A percentile compares a stretch with the other conserved stretches of the same genome.
These are phyloP conservation scores for Ammopiptanthus mongolicus DNA, from an alignment of 306 rosid genomes.

Conservation along the genomic window DNA sequence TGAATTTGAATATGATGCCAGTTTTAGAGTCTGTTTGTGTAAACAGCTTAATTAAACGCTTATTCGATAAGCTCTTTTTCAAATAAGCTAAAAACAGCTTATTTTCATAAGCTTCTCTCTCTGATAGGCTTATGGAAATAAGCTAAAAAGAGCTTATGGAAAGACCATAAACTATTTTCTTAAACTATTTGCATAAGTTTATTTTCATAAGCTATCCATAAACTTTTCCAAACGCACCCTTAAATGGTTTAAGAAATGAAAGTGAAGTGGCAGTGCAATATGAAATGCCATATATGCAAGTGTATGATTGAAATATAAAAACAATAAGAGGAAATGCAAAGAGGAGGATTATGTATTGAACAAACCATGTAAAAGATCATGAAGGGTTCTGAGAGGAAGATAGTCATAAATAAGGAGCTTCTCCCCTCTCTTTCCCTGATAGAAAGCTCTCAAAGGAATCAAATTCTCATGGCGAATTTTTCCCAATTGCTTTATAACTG, in stretches of 20 bases:
- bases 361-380: constrained; percentile 91
- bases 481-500: constrained; percentile 78
- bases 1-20: neutral
- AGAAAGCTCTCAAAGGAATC: constrained; percentile 95
- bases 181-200: too few species aligned
- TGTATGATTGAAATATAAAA: neutral
- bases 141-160: too few species aligned
- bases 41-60: too few species aligned
- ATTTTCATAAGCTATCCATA: too few species aligned
- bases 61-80: too few species aligned
- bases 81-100: too few species aligned
- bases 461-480: constrained; percentile 87
- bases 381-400: constrained; percentile 62
- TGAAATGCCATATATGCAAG: neutral
- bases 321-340: neutral
- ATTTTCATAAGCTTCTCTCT: too few species aligned
- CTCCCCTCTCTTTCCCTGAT: constrained; percentile 96
- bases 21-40: too few species aligned
- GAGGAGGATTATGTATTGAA: neutral
- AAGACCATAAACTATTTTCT: too few species aligned
- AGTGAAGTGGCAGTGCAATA: neutral
- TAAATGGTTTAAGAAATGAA: neutral
- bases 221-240: too few species aligned
- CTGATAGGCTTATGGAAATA: too few species aligned
- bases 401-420: constrained; percentile 90